These are phyloP conservation scores for Nannizziopsis barbatae DNA, from an alignment of 2,329 filamentous ascomycete genomes.

Conservation along the genomic window DNA sequence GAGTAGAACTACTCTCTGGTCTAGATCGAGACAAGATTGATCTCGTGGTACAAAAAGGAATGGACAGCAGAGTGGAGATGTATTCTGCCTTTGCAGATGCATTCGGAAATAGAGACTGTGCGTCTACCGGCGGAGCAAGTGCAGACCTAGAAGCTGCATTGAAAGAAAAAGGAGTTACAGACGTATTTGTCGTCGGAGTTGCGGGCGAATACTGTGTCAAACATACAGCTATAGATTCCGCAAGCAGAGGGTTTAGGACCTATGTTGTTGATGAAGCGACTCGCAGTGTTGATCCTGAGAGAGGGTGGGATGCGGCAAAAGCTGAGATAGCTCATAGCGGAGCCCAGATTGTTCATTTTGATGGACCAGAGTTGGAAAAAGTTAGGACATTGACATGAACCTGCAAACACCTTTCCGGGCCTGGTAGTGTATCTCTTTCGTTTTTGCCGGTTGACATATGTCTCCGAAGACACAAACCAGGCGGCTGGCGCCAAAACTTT, in stretches of 20 bases:
- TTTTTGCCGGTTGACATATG: too few species aligned
- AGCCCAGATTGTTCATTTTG: conserved; percentile 50
- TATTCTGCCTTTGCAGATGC: conserved; percentile 85
- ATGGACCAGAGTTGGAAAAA: conserved; percentile 22
- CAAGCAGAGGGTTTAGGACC: conserved; percentile 61
- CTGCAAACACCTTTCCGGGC: too few species aligned
- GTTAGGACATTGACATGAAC: neutral
- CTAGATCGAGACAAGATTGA: conserved; percentile 53
- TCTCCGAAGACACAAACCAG: too few species aligned
- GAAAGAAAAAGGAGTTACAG: conserved; percentile 49
- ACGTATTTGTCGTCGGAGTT: conserved; percentile 77
- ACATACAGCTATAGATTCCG: conserved; percentile 67
- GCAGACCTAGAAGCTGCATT: conserved; percentile 53
- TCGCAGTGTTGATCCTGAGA: conserved; percentile 53
- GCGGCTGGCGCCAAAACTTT: too few species aligned
- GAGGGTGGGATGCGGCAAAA: conserved; percentile 46
- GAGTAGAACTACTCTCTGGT: conserved; percentile 63
- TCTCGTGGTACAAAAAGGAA: conserved; percentile 64
- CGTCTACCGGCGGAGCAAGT: conserved; percentile 27
- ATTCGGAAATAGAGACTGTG: conserved; percentile 44
- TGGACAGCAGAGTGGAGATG: conserved; percentile 67
- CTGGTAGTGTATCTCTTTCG: too few species aligned
- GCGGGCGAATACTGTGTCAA: conserved; percentile 86
- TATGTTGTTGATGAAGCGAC: conserved; percentile 71
- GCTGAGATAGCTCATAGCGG: conserved; percentile 47